Conservation (phyloP, 305 asterid genomes). For the Solanum hybrid region DNA sequence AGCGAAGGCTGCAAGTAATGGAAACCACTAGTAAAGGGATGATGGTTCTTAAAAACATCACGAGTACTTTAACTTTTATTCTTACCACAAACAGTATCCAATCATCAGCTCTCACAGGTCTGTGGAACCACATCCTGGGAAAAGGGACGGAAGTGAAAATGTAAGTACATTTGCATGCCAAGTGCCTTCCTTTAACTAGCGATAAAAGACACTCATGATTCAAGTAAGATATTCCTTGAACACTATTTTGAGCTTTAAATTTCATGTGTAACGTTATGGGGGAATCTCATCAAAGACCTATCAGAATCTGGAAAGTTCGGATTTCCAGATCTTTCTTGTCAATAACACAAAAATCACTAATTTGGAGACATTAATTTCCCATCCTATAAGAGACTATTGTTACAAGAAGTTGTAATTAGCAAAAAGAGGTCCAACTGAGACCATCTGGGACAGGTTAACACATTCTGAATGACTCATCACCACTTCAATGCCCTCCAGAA, state of each 20-base stretch:
- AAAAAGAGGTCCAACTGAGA: not conserved
- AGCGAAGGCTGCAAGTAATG: not conserved
- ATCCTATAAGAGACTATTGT: not conserved
- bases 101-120: conserved; percentile 83
- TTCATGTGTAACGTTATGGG: not conserved
- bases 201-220: not conserved
- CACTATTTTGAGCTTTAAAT: not conserved
- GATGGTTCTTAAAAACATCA: not conserved
- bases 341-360: not conserved
- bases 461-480: not conserved
- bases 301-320: not conserved
- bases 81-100: conserved; percentile 95
- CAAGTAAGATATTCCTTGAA: not conserved
- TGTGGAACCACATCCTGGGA: conserved; percentile 97
- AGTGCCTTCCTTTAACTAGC: not conserved
- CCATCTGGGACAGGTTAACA: not conserved
- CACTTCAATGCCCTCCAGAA: not conserved
- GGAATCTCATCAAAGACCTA: not conserved
- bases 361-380: not conserved
- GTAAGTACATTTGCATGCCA: not conserved
- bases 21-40: not conserved
- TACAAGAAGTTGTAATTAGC: not conserved
- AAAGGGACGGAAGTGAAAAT: conserved; percentile 12
- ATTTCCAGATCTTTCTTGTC: not conserved
- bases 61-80: not conserved